Percentiles rank a stretch among this genome's conserved stretches.
phyloP scores from a whole-genome alignment of 2,329 filamentous ascomycete genomes.

The Trichoderma semiorbis region DNA sequence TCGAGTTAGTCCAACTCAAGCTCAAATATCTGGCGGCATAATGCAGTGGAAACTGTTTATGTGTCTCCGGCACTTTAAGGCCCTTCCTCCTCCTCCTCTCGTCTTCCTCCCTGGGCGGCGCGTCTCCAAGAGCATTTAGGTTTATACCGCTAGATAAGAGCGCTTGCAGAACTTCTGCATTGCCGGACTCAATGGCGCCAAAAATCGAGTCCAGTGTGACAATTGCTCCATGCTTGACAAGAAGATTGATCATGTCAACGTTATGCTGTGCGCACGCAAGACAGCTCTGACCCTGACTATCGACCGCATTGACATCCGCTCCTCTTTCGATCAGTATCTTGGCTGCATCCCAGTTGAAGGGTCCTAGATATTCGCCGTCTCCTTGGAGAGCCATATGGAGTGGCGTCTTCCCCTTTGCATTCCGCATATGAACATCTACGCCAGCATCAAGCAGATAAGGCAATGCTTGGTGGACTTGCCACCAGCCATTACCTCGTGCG shows the following conservation, averaged over 20 bases:
- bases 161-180: slow-evolving; percentile 6
- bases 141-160: slow-evolving; percentile 20
- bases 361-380: neutral
- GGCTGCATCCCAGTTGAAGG: slow-evolving; percentile 20
- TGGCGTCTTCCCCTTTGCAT: slow-evolving; percentile 19
- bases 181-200: slow-evolving; percentile 18
- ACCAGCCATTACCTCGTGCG: slow-evolving; percentile 21
- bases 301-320: slow-evolving; percentile 24
- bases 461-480: slow-evolving; percentile 25
- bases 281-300: slow-evolving; percentile 17
- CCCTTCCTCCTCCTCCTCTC: neutral
- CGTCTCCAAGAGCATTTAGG: slow-evolving; percentile 17
- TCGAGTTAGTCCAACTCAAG: neutral
- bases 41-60: slow-evolving; percentile 20
- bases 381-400: slow-evolving; percentile 22
- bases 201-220: slow-evolving; percentile 20
- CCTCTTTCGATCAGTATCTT: slow-evolving; percentile 22
- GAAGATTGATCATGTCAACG: slow-evolving; percentile 16
- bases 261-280: slow-evolving; percentile 14
- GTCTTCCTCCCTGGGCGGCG: neutral
- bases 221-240: slow-evolving; percentile 20
- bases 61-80: neutral
- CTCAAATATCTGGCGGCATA: neutral
- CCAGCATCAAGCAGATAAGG: slow-evolving; percentile 24
- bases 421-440: slow-evolving; percentile 19